Percentiles rank a stretch among this genome's conserved stretches.
phyloP scores from a whole-genome alignment of 108 stramenopile species.

The Fistulifera pelliculosa region DNA sequence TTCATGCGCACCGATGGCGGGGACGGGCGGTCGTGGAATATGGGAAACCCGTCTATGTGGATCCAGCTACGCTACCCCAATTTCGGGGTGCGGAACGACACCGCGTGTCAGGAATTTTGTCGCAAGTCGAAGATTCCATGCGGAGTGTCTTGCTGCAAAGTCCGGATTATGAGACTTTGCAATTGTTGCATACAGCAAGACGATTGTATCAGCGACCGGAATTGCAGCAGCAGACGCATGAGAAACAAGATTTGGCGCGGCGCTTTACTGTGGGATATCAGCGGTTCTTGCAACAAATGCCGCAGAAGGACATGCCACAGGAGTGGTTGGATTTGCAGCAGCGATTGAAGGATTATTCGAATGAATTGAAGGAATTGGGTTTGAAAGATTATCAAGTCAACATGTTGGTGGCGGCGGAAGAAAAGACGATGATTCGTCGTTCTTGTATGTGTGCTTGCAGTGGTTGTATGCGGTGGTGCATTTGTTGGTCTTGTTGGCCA shows the following conservation, averaged over 20 bases:
- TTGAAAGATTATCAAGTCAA: constrained; percentile 88
- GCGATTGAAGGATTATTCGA: constrained; percentile 72
- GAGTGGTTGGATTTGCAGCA: constrained; percentile 76
- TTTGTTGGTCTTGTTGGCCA: constrained; percentile 54
- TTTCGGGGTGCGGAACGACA: constrained; percentile 63
- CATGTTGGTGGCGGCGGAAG: constrained; percentile 38
- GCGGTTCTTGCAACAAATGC: constrained; percentile 48
- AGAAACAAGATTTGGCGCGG: constrained; percentile 89
- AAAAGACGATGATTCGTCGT: constrained; percentile 7
- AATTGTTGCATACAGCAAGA: constrained; percentile 89
- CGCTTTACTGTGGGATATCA: constrained; percentile 94
- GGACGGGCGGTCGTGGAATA: constrained; percentile 85
- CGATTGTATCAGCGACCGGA: constrained; percentile 68
- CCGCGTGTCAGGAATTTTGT: constrained; percentile 78
- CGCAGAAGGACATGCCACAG: constrained; percentile 42
- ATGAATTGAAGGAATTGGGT: constrained; percentile 75
- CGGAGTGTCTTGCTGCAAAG: constrained; percentile 88
- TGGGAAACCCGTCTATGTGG: constrained; percentile 72
- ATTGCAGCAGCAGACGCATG: constrained; percentile 14
- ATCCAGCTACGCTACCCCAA: constrained; percentile 50
- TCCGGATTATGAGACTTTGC: constrained; percentile 89
- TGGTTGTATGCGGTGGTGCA: constrained; percentile 81
- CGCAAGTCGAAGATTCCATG: constrained; percentile 86
- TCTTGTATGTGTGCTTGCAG: constrained; percentile 41
- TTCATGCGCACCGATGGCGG: constrained; percentile 88